Percentiles rank a stretch among this genome's conserved stretches.
phyloP scores from a whole-genome alignment of 2,329 filamentous ascomycete species.

The Sphaerulina musiva region DNA sequence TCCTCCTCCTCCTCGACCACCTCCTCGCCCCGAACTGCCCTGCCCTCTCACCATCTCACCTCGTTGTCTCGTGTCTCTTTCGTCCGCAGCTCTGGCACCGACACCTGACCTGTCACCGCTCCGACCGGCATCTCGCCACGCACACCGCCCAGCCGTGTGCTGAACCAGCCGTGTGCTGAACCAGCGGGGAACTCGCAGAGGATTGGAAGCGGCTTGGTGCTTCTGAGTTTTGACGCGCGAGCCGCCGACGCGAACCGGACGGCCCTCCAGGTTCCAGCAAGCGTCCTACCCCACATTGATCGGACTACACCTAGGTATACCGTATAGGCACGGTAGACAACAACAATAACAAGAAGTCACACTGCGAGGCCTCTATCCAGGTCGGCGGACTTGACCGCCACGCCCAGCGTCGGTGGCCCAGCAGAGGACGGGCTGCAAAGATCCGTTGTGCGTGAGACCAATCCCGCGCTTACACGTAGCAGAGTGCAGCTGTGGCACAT shows the following conservation, averaged over 20 bases:
- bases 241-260: not conserved
- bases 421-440: not conserved
- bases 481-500: not conserved
- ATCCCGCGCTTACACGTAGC: conserved; percentile 6
- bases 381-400: not conserved
- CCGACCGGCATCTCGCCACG: too few species aligned
- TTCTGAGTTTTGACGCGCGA: not conserved
- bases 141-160: too few species aligned
- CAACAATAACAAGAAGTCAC: not conserved
- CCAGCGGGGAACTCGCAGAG: not conserved
- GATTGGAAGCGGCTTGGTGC: not conserved
- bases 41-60: too few species aligned
- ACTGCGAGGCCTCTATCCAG: not conserved
- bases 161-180: too few species aligned
- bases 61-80: not conserved
- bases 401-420: not conserved
- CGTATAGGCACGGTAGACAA: too few species aligned
- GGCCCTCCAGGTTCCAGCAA: not conserved
- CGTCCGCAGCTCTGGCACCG: not conserved
- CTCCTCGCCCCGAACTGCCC: too few species aligned
- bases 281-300: not conserved
- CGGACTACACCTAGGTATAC: too few species aligned
- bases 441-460: conserved; percentile 5
- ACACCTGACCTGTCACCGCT: not conserved
- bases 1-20: too few species aligned